Evolutionary conservation across 2,329 filamentous ascomycete species (phyloP), one percentile per base, ranked within the genome.

Genomic region (Cryphonectria naterciae): DNA sequence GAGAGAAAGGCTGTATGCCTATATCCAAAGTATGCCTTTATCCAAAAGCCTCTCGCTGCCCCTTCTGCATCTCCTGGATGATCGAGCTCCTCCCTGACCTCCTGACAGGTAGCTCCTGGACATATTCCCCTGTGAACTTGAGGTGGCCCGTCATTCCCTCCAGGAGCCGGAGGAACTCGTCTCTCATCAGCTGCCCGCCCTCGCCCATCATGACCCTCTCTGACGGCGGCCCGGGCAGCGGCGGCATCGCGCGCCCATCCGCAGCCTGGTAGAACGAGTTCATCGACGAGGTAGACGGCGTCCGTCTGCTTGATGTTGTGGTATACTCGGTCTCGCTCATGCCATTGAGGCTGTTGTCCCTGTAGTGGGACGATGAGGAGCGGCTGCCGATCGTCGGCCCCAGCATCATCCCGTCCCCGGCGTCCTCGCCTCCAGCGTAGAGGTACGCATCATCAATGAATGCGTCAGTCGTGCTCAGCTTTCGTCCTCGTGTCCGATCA

Each of bases 191-290:
- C 39, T 79, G 76, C 17, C 78, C 75, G 32, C 75, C 76, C 60
- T 77, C 69, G 5, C 79, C 79, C 73, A 78, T 77, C 81, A 89
- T 85, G 56, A 88, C 86, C 67, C 83, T 81, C 2, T 82, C 78
- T 1, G 85, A 83, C 1, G 87, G 87, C 13, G 85, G 83, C 2
- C 79, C 79, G 4, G 83, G 85, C 35, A 81, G 79, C 2, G 79
- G 80, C 25, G 81, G 83, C 69, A 83, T 75, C 28, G 70, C 63
- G 19, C 70, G 67, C 22, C 75, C 75, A 54, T 74, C 68, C 52
- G 74, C 70, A 5, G 75, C 69, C 54, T 76, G 73, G 49, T 71
- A 65, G 4, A 63, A 56, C 41, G 70, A 73, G 39, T 67, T 68
- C 63, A 65, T 41, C 6, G 71, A 71, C 56, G 71, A 70, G 32